phyloP scores from a whole-genome alignment of 2,329 filamentous ascomycete genomes.

The Aspergillus tamarii region DNA sequence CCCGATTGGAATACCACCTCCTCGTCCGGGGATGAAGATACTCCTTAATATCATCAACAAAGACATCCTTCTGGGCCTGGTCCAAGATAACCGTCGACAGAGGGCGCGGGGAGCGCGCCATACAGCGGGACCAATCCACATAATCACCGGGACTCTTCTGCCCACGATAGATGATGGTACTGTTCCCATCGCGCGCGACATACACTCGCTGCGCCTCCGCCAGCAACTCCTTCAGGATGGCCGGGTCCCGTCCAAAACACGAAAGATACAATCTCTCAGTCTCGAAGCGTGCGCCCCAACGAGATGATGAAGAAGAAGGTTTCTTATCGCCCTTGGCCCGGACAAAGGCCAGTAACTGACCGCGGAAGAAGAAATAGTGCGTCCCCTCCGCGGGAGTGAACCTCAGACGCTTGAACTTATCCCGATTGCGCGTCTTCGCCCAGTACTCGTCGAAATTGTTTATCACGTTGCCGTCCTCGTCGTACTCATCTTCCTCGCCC shows the following conservation, averaged over 20 bases:
- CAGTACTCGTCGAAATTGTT: slow-evolving; percentile 46
- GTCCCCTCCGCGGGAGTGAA: slow-evolving; percentile 70
- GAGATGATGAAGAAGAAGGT: slow-evolving; percentile 11
- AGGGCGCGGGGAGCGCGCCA: slow-evolving; percentile 52
- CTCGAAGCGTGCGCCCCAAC: slow-evolving; percentile 22
- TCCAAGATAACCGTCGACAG: slow-evolving; percentile 61
- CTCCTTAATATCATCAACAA: slow-evolving; percentile 59
- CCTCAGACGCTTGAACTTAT: slow-evolving; percentile 39
- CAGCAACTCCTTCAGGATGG: slow-evolving; percentile 38
- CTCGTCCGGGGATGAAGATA: slow-evolving; percentile 57
- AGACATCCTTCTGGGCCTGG: slow-evolving; percentile 50
- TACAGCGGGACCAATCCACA: slow-evolving; percentile 39
- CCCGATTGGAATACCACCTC: slow-evolving; percentile 79
- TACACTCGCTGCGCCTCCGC: slow-evolving; percentile 40
- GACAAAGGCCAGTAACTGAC: slow-evolving; percentile 52
- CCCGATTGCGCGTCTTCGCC: slow-evolving; percentile 41
- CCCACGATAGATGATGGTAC: slow-evolving; percentile 45
- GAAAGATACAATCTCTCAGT: slow-evolving; percentile 38
- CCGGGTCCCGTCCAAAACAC: slow-evolving; percentile 39
- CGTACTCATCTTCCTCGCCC: slow-evolving; percentile 30
- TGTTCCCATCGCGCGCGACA: slow-evolving; percentile 38
- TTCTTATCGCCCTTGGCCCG: slow-evolving; percentile 32
- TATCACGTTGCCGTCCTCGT: slow-evolving; percentile 39
- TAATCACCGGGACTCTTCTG: slow-evolving; percentile 24
- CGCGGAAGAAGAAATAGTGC: slow-evolving; percentile 70